Percentiles rank a stretch among this genome's conserved stretches.
phyloP scores from a whole-genome alignment of 148 eudicot species.

The Vaccinium vitisidaea region DNA sequence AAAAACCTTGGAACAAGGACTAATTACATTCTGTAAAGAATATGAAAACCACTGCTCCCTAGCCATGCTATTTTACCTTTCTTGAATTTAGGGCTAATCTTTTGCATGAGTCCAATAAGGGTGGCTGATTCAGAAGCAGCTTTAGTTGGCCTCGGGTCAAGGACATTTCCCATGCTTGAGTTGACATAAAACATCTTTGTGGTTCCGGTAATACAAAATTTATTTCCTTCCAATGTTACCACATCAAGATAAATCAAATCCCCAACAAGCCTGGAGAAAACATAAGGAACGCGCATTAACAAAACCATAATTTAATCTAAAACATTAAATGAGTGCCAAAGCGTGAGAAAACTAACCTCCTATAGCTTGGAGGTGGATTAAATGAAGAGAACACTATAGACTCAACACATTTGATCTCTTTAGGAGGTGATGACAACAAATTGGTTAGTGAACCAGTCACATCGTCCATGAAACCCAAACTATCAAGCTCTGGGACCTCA shows the following conservation, averaged over 20 bases:
- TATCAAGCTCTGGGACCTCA: constrained; percentile 70
- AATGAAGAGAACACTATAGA: constrained; percentile 89
- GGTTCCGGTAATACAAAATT: constrained; percentile 84
- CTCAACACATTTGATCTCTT: constrained; percentile 80
- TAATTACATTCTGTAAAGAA: background rate
- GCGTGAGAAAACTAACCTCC: constrained; percentile 58
- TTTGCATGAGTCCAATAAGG: constrained; percentile 85
- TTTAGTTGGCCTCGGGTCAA: constrained; percentile 83
- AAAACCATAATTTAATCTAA: background rate
- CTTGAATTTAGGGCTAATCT: constrained; percentile 85
- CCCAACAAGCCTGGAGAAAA: constrained; percentile 80
- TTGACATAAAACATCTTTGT: constrained; percentile 79
- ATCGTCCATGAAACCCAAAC: constrained; percentile 87
- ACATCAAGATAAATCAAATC: constrained; percentile 94
- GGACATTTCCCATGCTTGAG: constrained; percentile 58
- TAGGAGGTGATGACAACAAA: constrained; percentile 61
- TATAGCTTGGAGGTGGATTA: constrained; percentile 93
- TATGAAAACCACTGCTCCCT: background rate
- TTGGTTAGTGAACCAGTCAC: constrained; percentile 63
- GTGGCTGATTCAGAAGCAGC: constrained; percentile 72
- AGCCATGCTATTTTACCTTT: constrained; percentile 53
- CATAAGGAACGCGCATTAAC: background rate
- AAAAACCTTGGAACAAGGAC: background rate
- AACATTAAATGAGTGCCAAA: background rate
- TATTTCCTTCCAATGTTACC: constrained; percentile 74